phyloP scores from a whole-genome alignment of 1,284 basidiomycete species.

The Microbotryum intermedium region DNA sequence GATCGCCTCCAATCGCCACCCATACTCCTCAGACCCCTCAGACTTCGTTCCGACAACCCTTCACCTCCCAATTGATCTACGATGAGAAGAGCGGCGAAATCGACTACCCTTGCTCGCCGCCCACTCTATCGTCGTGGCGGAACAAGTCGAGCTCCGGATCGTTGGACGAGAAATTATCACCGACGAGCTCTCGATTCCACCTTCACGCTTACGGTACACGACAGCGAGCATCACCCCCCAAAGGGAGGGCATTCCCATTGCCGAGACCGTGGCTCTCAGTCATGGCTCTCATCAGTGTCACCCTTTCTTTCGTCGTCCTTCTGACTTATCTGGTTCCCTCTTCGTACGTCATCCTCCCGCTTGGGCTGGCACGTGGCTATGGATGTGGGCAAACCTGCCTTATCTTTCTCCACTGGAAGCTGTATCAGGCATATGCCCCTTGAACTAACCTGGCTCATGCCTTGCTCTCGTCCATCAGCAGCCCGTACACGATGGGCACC shows the following conservation, averaged over 20 bases:
- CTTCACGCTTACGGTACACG: background rate
- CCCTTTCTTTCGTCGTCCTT: constrained; percentile 11
- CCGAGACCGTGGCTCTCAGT: constrained; percentile 21
- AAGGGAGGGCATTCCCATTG: constrained; percentile 7
- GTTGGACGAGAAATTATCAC: background rate
- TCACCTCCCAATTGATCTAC: constrained; percentile 12
- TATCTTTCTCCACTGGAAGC: no score
- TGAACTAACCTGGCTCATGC: no score
- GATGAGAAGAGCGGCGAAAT: constrained; percentile 24
- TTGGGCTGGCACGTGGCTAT: background rate
- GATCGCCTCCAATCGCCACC: no score
- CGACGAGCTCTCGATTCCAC: constrained; percentile 2
- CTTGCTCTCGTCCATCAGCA: no score
- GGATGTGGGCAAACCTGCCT: no score
- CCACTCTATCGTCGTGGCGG: constrained; percentile 26
- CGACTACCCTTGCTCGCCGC: constrained; percentile 2
- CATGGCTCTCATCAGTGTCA: constrained; percentile 6
- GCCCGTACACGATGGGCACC: no score
- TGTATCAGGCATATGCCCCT: no score
- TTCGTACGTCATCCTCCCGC: background rate
- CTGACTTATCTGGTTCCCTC: constrained; percentile 20
- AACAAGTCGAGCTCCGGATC: constrained; percentile 13
- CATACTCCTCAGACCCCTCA: no score
- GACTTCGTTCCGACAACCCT: constrained; percentile 1
- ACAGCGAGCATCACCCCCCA: background rate